Base-by-base conservation (phyloP, 371 early-diverging fungal genomes). In the Globomyces sp. region DNA sequence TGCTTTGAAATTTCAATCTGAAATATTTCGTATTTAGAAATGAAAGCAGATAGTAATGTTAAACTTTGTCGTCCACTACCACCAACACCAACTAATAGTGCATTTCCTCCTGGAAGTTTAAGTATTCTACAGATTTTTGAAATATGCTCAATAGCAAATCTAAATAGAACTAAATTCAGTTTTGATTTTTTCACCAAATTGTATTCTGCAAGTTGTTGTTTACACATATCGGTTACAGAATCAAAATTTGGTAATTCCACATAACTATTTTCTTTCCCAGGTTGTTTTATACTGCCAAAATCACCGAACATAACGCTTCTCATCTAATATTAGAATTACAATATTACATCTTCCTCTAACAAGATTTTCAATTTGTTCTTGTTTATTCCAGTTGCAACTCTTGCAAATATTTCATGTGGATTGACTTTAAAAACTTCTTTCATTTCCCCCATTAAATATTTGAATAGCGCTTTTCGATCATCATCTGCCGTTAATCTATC, bases 111-210 rank as follows among this genome's bases (percentile, higher is more conserved):
- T 24, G 83, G 85, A 3, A 81, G 72, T 51, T 77, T 78, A 36
- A 85, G 62, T 37, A 83, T 76, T 1, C 85, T 75, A 62, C 80
- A 81, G 1, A 85, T 73, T 46, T 77, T 65, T 0, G 79, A 77
- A 6, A 85, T 67, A 62, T 85, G 85, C 61, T 85, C 85, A 44
- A 85, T 77, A 6, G 85, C 85, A 74, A 83, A 82, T 61, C 83
- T 64, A 75, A 85, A 85, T 1, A 82, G 69, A 0, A 85, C 85
- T 6, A 85, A 68, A 58, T 83, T 75, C 4, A 85, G 75, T 67
- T 81, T 82, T 11, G 78, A 72, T 51, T 82, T 85, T 60, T 80
- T 81, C n/a, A 82, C 78, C 62, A 76, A 75, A 58, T 85, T 83
- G 77, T 83, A 81, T 64, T 85, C 83, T 39, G 58, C 61, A 13